Evolutionary conservation across 768 basidiomycete genomes (phyloP).

Genomic region (Cystofilobasidium macerans): DNA sequence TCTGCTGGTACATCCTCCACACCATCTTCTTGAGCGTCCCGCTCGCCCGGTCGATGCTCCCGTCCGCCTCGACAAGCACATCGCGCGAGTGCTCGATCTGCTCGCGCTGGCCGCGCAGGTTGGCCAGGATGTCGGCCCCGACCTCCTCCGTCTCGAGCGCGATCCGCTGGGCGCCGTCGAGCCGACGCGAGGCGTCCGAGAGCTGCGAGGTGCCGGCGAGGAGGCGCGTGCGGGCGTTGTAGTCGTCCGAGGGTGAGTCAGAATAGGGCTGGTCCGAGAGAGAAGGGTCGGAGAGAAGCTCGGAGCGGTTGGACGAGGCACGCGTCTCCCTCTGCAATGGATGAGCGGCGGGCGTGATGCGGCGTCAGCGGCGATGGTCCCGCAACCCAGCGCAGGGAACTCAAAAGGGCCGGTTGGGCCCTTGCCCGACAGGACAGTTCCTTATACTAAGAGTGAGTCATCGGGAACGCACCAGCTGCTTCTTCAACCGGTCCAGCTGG

Average conservation of each 20-base stretch:
- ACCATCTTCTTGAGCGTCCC: constrained; percentile 93
- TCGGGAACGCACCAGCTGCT: constrained; percentile 45
- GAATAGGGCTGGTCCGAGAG: constrained; percentile 59
- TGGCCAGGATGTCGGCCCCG: constrained; percentile 80
- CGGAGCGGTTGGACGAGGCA: constrained; percentile 60
- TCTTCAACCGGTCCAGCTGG: constrained; percentile 68
- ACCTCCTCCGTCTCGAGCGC: constrained; percentile 94
- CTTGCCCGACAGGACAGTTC: no score
- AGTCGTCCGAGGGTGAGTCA: constrained; percentile 40
- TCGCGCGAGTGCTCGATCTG: constrained; percentile 87
- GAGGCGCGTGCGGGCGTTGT: constrained; percentile 53
- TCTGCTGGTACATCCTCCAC: constrained; percentile 96
- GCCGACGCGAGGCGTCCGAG: constrained; percentile 63
- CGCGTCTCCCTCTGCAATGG: constrained; percentile 48
- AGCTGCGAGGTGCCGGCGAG: constrained; percentile 66
- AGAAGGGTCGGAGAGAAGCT: constrained; percentile 50
- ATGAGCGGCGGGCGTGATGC: neutral
- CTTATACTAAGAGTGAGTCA: no score
- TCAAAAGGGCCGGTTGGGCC: no score
- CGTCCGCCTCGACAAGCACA: constrained; percentile 75
- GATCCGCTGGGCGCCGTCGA: constrained; percentile 82
- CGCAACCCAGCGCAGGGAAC: no score
- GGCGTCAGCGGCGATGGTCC: no score
- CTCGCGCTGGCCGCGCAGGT: constrained; percentile 75
- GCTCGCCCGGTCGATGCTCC: constrained; percentile 78